These are phyloP conservation scores for Mucor lusitanicus DNA, from an alignment of 371 early-diverging fungal genomes.

Conservation along the genomic window DNA sequence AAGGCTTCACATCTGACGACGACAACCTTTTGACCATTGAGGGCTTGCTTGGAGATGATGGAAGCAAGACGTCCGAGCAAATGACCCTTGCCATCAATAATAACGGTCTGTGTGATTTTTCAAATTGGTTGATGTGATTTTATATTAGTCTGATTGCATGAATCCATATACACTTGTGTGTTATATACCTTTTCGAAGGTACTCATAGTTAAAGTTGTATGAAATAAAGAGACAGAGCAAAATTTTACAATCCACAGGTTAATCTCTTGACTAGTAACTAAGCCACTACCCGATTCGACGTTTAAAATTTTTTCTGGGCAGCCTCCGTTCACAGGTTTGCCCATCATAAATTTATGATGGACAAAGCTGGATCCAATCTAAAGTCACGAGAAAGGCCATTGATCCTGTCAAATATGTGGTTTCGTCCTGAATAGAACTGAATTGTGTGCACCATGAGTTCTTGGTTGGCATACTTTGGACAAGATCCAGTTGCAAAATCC, in stretches of 20 bases:
- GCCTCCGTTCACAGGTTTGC: background rate
- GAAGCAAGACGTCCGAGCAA: constrained; percentile 99
- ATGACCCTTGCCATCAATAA: constrained; percentile 99
- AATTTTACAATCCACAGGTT: background rate
- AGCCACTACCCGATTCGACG: constrained; percentile 1
- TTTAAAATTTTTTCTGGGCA: constrained; percentile 3
- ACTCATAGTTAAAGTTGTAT: background rate
- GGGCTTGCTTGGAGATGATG: constrained; percentile 98
- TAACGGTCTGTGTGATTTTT: constrained; percentile 78
- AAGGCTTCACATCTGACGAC: constrained; percentile 98
- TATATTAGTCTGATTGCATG: background rate
- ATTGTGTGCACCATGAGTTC: too few relatives aligned
- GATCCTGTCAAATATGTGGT: background rate
- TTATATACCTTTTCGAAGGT: constrained; percentile 1
- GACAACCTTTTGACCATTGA: constrained; percentile 97
- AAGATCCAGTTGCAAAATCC: background rate
- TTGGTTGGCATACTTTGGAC: background rate
- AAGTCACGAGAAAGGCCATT: background rate
- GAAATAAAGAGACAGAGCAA: constrained; percentile 6
- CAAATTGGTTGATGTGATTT: background rate
- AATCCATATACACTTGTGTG: background rate
- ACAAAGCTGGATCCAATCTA: background rate
- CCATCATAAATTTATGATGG: background rate
- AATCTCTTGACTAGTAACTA: background rate
- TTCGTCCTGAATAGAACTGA: too few relatives aligned